Base-by-base conservation (phyloP, 768 basidiomycete species). In the Termitomyces sp. region DNA sequence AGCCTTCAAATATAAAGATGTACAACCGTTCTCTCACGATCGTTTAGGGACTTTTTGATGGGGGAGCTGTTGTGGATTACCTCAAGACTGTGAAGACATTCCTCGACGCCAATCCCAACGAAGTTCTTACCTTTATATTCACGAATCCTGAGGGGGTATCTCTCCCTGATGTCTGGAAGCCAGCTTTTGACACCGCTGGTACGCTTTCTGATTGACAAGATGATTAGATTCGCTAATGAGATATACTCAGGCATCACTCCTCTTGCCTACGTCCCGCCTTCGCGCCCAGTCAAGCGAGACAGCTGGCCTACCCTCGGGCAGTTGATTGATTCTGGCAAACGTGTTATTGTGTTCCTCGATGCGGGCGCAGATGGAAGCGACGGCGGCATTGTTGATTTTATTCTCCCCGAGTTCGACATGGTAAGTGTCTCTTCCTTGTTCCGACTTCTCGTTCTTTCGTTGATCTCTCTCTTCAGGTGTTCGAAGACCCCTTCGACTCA, bases 241-340 rank as follows among this genome's bases (percentile, higher is more conserved):
- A 7, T 35, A 3, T 37, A 19, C 2, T 23, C 23, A 77, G 78
- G 75, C 0, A 76, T 80, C 17, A 71, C 75, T 0, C 69, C 73
- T 2, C 57, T 76, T n/a, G 75, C 78, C 1, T 87, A 81, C 59
- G 74, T 82, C 2, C 86, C 86, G 0, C 75, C 81, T 0, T 67
- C 73, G 0, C 64, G 75, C 0, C 74, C 78, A 1, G 67, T 82
- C 48, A 71, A 71, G 29, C 68, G 72, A 21, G 62, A 68, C n/a
- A 74, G 80, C 46, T 89, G 86, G 85, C 87, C 86, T 1, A 85
- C 84, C 0, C 71, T 89, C 4, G 82, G 84, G 1, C 67, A 78
- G 17, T 65, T 88, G 65, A 82, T 87, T 56, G 79, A 83, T 64
- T 71, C 65, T 32, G 82, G 80, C 0, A 84, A 77, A 63, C 76